Conservation (phyloP, 176 grass and related monocot genomes). For the Aegilops tauschii region DNA sequence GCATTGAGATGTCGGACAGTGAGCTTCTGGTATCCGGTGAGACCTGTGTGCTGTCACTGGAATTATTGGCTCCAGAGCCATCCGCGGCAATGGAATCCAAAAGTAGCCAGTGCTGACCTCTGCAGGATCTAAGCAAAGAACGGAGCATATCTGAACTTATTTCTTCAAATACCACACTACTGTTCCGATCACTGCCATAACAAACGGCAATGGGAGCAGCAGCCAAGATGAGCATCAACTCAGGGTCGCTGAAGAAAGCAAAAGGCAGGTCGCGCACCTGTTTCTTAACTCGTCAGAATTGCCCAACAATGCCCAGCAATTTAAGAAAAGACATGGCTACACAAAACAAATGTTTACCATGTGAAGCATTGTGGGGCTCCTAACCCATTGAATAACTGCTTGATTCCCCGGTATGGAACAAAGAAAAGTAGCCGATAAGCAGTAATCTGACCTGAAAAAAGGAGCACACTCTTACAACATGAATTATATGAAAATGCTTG, state of each 20-base stretch:
- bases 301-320: background rate
- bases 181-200: constrained; percentile 84
- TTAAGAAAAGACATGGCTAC: background rate
- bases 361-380: constrained; percentile 92
- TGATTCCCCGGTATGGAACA: constrained; percentile 91
- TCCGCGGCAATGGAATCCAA: constrained; percentile 32
- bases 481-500: background rate
- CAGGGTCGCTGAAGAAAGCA: constrained; percentile 80
- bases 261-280: constrained; percentile 94
- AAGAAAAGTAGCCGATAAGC: constrained; percentile 91
- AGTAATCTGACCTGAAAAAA: constrained; percentile 65
- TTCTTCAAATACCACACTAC: constrained; percentile 75
- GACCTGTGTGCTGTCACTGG: constrained; percentile 41
- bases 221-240: constrained; percentile 80
- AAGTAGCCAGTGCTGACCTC: constrained; percentile 22
- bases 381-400: constrained; percentile 87
- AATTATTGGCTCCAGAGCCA: constrained; percentile 37
- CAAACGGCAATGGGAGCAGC: constrained; percentile 68
- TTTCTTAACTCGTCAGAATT: constrained; percentile 51
- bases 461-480: background rate
- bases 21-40: constrained; percentile 48
- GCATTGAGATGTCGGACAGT: constrained; percentile 40
- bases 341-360: constrained; percentile 49
- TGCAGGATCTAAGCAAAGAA: constrained; percentile 70
- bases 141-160: constrained; percentile 85